Evolutionary conservation across 768 basidiomycete species (phyloP).

Genomic region (Tricholoma flavovirens): DNA sequence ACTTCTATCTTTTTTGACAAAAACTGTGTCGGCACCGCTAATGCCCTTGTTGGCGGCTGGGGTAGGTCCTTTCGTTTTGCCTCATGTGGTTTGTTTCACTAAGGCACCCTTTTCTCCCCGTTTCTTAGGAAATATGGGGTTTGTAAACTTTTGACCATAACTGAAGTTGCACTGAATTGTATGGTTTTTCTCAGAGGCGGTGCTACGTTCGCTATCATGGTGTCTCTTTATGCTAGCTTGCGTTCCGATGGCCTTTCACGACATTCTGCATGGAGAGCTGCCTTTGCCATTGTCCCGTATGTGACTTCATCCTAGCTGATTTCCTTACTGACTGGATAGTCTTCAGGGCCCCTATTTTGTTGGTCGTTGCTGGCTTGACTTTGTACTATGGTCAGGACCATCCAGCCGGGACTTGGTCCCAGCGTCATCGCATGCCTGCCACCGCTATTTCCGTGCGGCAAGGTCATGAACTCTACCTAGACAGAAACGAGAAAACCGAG

Average conservation of each 20-base stretch:
- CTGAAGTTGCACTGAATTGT: background rate
- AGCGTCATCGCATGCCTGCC: conserved; percentile 35
- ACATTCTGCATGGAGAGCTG: conserved; percentile 46
- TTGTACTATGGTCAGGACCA: conserved; percentile 48
- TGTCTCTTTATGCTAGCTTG: conserved; percentile 40
- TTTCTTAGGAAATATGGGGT: conserved; percentile 35
- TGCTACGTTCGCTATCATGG: conserved; percentile 53
- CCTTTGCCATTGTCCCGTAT: conserved; percentile 50
- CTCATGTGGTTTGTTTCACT: background rate
- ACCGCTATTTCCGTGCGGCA: conserved; percentile 15
- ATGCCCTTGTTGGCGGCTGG: conserved; percentile 54
- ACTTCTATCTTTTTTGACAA: conserved; percentile 58
- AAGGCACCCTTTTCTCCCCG: background rate
- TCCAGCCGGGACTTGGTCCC: conserved; percentile 47
- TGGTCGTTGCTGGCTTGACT: conserved; percentile 34
- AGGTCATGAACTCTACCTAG: conserved; percentile 3
- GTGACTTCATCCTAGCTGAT: conserved; percentile 1
- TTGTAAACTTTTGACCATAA: conserved; percentile 1
- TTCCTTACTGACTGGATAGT: background rate
- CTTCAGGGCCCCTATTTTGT: conserved; percentile 38
- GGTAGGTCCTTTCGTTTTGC: background rate
- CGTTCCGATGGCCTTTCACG: conserved; percentile 28
- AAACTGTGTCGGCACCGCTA: conserved; percentile 36
- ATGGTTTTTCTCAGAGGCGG: conserved; percentile 28
- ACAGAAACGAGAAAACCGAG: background rate